Evolutionary conservation across 2,329 filamentous ascomycete genomes (phyloP).

Genomic region (Cadophora sp.): DNA sequence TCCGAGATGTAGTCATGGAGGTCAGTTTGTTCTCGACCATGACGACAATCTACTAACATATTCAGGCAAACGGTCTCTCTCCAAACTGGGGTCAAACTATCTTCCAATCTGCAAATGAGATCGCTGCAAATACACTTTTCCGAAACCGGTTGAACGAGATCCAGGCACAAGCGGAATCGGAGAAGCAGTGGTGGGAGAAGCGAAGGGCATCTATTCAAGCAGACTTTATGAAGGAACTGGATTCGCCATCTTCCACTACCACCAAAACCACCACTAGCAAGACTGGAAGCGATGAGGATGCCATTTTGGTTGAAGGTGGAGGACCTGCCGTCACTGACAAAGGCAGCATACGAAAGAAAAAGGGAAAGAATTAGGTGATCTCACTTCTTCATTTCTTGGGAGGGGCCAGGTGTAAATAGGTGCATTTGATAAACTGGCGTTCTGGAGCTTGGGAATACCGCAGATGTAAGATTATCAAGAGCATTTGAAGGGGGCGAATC

Average conservation of each 20-base stretch:
- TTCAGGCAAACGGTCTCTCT: constrained; percentile 85
- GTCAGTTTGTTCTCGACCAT: constrained; percentile 56
- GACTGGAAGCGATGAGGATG: constrained; percentile 70
- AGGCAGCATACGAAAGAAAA: constrained; percentile 64
- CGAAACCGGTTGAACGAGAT: constrained; percentile 79
- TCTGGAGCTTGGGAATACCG: constrained; percentile 21
- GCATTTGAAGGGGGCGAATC: neutral
- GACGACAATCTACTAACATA: constrained; percentile 25
- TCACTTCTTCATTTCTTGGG: neutral
- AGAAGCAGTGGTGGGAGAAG: constrained; percentile 94
- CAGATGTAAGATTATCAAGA: constrained; percentile 21
- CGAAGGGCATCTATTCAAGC: constrained; percentile 75
- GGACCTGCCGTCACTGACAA: constrained; percentile 33
- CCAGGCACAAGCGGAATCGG: constrained; percentile 71
- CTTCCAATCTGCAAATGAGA: constrained; percentile 97
- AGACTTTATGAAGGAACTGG: constrained; percentile 85
- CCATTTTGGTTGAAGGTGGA: constrained; percentile 73
- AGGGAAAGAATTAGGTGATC: constrained; percentile 63
- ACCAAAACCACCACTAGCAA: constrained; percentile 48
- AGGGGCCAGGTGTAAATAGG: constrained; percentile 15
- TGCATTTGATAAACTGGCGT: constrained; percentile 26
- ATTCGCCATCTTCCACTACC: constrained; percentile 61
- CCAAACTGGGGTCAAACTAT: constrained; percentile 93
- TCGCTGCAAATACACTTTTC: constrained; percentile 82
- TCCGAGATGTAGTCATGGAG: constrained; percentile 92